Percentiles rank a stretch among this genome's conserved stretches.
These are phyloP conservation scores for Candolleomyces eurysporus DNA, from an alignment of 768 basidiomycete genomes.

Conservation along the genomic window DNA sequence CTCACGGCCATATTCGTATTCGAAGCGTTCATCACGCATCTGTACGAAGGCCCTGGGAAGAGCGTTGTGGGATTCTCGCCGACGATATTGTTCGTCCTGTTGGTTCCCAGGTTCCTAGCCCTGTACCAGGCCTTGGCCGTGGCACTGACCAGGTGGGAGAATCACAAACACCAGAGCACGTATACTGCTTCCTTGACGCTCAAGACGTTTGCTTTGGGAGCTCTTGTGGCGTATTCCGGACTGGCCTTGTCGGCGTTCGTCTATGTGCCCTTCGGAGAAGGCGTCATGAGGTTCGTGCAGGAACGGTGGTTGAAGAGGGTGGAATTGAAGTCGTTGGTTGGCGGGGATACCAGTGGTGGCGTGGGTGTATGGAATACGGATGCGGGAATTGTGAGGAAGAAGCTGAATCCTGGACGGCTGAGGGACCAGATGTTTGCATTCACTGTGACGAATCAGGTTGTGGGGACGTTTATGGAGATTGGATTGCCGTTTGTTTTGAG, in stretches of 20 bases:
- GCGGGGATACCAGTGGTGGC: background rate
- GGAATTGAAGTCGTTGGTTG: too few relatives aligned
- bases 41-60: slow-evolving; percentile 88
- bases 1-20: slow-evolving; percentile 82
- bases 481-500: slow-evolving; percentile 78
- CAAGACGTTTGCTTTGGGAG: slow-evolving; percentile 88
- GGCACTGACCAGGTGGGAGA: slow-evolving; percentile 84
- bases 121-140: slow-evolving; percentile 69
- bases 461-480: slow-evolving; percentile 77
- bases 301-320: slow-evolving; percentile 11
- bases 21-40: slow-evolving; percentile 85
- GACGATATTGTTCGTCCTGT: slow-evolving; percentile 75
- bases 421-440: slow-evolving; percentile 93
- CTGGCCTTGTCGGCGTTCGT: slow-evolving; percentile 93
- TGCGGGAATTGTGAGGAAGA: slow-evolving; percentile 46
- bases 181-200: slow-evolving; percentile 79
- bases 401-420: slow-evolving; percentile 67
- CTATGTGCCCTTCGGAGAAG: slow-evolving; percentile 91
- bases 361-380: slow-evolving; percentile 52
- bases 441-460: slow-evolving; percentile 83
- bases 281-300: slow-evolving; percentile 65
- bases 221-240: slow-evolving; percentile 88
- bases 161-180: slow-evolving; percentile 78
- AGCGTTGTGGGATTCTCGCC: slow-evolving; percentile 79
- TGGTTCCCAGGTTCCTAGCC: slow-evolving; percentile 78